phyloP scores from a whole-genome alignment of 148 eudicot genomes.

The Tetragonia tetragonoides region DNA sequence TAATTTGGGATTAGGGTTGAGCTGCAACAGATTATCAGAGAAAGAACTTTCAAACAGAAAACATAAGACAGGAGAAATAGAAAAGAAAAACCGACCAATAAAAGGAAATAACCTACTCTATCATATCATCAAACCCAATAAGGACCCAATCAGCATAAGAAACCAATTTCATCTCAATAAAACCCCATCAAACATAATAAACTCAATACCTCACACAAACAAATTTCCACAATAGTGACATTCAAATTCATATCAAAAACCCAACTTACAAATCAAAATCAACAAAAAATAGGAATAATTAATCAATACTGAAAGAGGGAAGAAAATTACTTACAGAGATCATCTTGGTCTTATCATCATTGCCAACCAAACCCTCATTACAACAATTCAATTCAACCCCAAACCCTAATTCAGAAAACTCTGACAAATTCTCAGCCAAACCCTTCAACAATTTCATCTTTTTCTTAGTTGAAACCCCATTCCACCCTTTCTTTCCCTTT shows the following conservation, averaged over 20 bases:
- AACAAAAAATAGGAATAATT: background rate
- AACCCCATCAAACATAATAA: background rate
- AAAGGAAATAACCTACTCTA: too few species aligned
- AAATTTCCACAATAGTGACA: too few species aligned
- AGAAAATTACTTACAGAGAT: conserved; percentile 42
- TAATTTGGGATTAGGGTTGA: too few species aligned
- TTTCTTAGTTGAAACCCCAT: conserved; percentile 38
- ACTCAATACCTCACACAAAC: background rate
- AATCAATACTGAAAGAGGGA: background rate
- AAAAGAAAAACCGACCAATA: too few species aligned
- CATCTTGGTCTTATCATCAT: conserved; percentile 27
- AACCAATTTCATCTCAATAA: too few species aligned
- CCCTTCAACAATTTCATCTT: conserved; percentile 51
- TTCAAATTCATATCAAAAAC: background rate
- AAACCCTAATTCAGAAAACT: conserved; percentile 45
- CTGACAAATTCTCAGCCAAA: conserved; percentile 39
- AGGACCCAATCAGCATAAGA: background rate
- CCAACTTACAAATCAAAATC: background rate
- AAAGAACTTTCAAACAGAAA: too few species aligned
- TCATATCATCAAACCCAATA: background rate
- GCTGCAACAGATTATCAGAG: too few species aligned
- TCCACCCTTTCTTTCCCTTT: conserved; percentile 32
- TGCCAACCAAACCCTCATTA: conserved; percentile 14
- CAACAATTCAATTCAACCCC: conserved; percentile 34
- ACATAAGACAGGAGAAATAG: too few species aligned